Conservation (phyloP, 768 basidiomycete genomes). For the Chlorophyllum brunneum region DNA sequence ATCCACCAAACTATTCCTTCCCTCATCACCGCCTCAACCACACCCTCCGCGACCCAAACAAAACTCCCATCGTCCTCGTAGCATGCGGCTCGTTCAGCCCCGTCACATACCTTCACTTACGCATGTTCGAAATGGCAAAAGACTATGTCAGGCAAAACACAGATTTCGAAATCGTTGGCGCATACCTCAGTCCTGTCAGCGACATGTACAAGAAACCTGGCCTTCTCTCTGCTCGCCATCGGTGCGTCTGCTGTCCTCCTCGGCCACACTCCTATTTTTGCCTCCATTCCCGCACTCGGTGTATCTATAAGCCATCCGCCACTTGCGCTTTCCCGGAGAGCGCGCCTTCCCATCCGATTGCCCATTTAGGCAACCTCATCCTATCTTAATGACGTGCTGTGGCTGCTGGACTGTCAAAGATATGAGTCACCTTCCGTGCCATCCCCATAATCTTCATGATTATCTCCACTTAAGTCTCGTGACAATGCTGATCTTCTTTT, state of each 20-base stretch:
- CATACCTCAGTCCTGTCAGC: slow-evolving; percentile 94
- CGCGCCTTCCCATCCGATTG: slow-evolving; percentile 8
- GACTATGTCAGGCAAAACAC: slow-evolving; percentile 93
- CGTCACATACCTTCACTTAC: slow-evolving; percentile 94
- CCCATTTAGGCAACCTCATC: slow-evolving; percentile 14
- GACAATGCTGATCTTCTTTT: slow-evolving; percentile 20
- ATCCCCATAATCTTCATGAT: neutral
- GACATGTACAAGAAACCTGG: slow-evolving; percentile 98
- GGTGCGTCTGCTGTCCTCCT: slow-evolving; percentile 64
- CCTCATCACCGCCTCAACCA: slow-evolving; percentile 59
- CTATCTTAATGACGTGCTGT: slow-evolving; percentile 17
- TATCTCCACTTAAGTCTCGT: slow-evolving; percentile 14
- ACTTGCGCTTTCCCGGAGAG: neutral
- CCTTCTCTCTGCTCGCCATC: slow-evolving; percentile 79
- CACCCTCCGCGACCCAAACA: slow-evolving; percentile 54
- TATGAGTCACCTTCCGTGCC: slow-evolving; percentile 1
- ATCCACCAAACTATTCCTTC: slow-evolving; percentile 66
- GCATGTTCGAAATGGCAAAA: slow-evolving; percentile 99
- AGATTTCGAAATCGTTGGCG: slow-evolving; percentile 89
- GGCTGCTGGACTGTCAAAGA: neutral
- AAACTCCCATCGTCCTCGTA: slow-evolving; percentile 89
- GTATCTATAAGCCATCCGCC: neutral
- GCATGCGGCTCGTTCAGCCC: slow-evolving; percentile 99
- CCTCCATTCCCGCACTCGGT: neutral
- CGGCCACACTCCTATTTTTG: neutral